Evolutionary conservation across 352 stramenopile genomes (phyloP).

Genomic region (Globisporangium canariense): DNA sequence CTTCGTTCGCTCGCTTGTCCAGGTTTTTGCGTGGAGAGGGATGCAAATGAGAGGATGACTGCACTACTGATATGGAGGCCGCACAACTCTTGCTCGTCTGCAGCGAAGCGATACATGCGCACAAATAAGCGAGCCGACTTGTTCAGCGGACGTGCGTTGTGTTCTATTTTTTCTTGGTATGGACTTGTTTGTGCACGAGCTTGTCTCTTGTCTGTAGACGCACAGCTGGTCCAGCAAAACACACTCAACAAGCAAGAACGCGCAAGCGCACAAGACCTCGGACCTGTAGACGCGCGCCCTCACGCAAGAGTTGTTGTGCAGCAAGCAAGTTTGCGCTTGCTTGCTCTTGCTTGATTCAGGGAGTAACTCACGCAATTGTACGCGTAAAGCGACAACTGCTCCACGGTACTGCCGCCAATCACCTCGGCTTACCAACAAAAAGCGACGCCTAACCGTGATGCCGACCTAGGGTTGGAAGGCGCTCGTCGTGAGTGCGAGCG

Average conservation of each 20-base stretch:
- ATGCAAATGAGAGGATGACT: not conserved
- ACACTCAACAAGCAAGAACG: too few relatives aligned
- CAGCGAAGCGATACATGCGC: not conserved
- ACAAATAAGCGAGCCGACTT: not conserved
- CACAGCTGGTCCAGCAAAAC: not conserved
- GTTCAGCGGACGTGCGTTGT: not conserved
- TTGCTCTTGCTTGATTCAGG: too few relatives aligned
- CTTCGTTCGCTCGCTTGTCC: not conserved
- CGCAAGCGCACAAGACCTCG: not conserved
- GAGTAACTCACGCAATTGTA: too few relatives aligned
- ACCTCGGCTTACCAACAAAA: not conserved
- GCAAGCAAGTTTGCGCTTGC: not conserved
- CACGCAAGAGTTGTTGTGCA: not conserved
- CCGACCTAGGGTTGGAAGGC: conserved; percentile 12
- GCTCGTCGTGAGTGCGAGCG: conserved; percentile 22
- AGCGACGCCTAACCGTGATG: not conserved
- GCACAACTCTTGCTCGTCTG: not conserved
- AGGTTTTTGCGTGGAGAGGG: not conserved
- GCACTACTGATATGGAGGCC: not conserved
- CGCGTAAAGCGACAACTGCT: not conserved
- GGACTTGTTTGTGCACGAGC: not conserved
- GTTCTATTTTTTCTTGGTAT: not conserved
- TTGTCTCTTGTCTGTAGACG: not conserved
- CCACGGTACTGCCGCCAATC: not conserved
- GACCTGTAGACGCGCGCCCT: not conserved